Percentiles rank a stretch among this genome's conserved stretches.
Evolutionary conservation across 495 filamentous ascomycete species (phyloP).

Genomic region (Xylaria longipes): DNA sequence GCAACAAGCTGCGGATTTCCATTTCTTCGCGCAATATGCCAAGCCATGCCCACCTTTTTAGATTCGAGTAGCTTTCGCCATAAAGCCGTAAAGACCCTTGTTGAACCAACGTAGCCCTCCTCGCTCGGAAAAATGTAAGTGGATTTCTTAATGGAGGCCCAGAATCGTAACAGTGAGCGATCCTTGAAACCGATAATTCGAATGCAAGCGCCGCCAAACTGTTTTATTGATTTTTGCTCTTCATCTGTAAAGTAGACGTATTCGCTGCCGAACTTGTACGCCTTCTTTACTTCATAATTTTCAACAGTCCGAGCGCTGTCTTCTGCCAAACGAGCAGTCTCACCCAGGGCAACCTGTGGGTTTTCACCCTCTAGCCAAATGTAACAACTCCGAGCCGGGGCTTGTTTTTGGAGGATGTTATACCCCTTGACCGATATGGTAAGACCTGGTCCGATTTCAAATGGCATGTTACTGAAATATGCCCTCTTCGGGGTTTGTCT

Average conservation of each 20-base stretch:
- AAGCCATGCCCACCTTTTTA: slow-evolving; percentile 81
- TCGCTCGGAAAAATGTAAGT: slow-evolving; percentile 96
- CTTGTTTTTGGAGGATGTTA: slow-evolving; percentile 83
- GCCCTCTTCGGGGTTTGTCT: slow-evolving; percentile 87
- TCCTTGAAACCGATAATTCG: slow-evolving; percentile 96
- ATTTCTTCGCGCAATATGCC: slow-evolving; percentile 86
- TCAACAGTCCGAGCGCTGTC: slow-evolving; percentile 78
- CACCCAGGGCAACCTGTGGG: slow-evolving; percentile 76
- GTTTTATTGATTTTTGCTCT: slow-evolving; percentile 74
- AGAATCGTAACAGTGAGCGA: slow-evolving; percentile 72
- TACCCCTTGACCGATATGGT: slow-evolving; percentile 93
- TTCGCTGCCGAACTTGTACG: slow-evolving; percentile 94
- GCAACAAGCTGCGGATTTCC: slow-evolving; percentile 79
- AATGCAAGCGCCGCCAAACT: slow-evolving; percentile 80
- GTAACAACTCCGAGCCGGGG: slow-evolving; percentile 78
- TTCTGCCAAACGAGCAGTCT: slow-evolving; percentile 74
- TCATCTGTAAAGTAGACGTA: slow-evolving; percentile 84
- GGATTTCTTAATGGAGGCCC: slow-evolving; percentile 85
- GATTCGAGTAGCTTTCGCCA: slow-evolving; percentile 83
- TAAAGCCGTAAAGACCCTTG: slow-evolving; percentile 88
- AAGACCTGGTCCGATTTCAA: slow-evolving; percentile 86
- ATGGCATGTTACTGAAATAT: slow-evolving; percentile 80
- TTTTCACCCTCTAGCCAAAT: slow-evolving; percentile 86
- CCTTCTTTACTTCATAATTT: slow-evolving; percentile 83
- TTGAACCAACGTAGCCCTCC: slow-evolving; percentile 85